A percentile compares a stretch with the other conserved stretches of the same genome.
These are phyloP conservation scores for Phytophthora pini DNA, from an alignment of 352 stramenopile genomes.

Conservation along the genomic window DNA sequence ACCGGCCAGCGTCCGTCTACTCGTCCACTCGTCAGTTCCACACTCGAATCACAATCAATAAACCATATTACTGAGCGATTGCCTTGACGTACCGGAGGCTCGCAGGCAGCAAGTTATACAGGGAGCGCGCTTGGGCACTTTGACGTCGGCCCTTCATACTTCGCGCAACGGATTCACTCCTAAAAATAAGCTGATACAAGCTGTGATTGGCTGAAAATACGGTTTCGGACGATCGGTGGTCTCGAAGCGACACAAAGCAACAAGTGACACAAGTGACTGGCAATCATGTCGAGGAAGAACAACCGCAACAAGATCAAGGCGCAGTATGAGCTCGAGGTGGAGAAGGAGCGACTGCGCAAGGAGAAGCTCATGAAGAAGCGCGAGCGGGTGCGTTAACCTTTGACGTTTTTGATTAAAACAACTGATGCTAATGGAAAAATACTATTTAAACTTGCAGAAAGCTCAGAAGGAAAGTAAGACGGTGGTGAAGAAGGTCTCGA, in stretches of 20 bases:
- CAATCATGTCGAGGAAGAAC: constrained; percentile 79
- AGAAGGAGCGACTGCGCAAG: constrained; percentile 74
- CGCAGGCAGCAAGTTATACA: constrained; percentile 39
- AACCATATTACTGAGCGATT: neutral
- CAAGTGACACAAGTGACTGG: neutral
- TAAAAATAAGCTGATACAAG: no score
- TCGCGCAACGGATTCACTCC: constrained; percentile 1
- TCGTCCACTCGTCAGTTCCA: constrained; percentile 25
- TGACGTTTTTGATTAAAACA: neutral
- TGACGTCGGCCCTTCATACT: constrained; percentile 39
- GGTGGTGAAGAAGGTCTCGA: constrained; percentile 79
- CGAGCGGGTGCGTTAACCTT: constrained; percentile 50
- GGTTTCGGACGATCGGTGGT: constrained; percentile 19
- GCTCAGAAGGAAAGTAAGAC: constrained; percentile 58
- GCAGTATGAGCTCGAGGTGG: constrained; percentile 82
- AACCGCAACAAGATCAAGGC: constrained; percentile 83
- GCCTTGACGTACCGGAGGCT: constrained; percentile 39
- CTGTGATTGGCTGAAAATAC: constrained; percentile 21
- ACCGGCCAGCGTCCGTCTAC: constrained; percentile 47
- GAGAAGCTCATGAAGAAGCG: constrained; percentile 78
- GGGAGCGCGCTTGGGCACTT: constrained; percentile 21
- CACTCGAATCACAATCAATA: neutral
- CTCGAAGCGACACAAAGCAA: constrained; percentile 31
- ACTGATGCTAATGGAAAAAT: neutral
- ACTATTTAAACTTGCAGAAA: constrained; percentile 40